Conservation (phyloP, 169 alveolate species). For the Eimeria sp. region DNA sequence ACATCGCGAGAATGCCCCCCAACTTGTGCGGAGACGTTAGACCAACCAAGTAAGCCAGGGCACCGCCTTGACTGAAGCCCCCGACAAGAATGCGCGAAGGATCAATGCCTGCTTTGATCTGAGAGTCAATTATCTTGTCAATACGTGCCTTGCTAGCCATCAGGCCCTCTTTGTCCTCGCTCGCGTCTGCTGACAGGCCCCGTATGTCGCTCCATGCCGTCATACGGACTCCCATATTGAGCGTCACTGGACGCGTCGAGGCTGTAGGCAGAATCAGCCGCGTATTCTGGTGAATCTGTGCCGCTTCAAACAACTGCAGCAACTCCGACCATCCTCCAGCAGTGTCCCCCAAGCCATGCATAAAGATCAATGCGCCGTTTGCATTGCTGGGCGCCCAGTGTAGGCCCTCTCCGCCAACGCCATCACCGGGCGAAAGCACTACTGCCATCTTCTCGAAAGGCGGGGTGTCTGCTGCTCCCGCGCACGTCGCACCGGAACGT, state of each 20-base stretch:
- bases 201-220: slow-evolving; percentile 81
- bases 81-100: slow-evolving; percentile 81
- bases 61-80: slow-evolving; percentile 85
- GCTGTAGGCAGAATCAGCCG: slow-evolving; percentile 82
- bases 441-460: slow-evolving; percentile 10
- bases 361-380: slow-evolving; percentile 50
- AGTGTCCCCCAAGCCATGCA: slow-evolving; percentile 84
- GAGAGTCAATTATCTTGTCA: slow-evolving; percentile 60
- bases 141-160: slow-evolving; percentile 77
- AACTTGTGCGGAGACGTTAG: slow-evolving; percentile 60
- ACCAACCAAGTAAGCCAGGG: slow-evolving; percentile 75
- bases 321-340: slow-evolving; percentile 80
- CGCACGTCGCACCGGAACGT: slow-evolving; percentile 15
- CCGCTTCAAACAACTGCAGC: slow-evolving; percentile 46
- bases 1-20: slow-evolving; percentile 80
- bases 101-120: slow-evolving; percentile 42
- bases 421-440: slow-evolving; percentile 56
- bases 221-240: slow-evolving; percentile 79
- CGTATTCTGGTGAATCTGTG: slow-evolving; percentile 29
- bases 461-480: background rate
- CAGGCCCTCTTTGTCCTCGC: slow-evolving; percentile 76
- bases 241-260: slow-evolving; percentile 80
- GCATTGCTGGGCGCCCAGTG: slow-evolving; percentile 62
- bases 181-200: slow-evolving; percentile 55
- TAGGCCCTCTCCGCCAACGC: slow-evolving; percentile 51